Conservation (phyloP, 2,329 filamentous ascomycete genomes). For the Curvularia verruculosa region DNA sequence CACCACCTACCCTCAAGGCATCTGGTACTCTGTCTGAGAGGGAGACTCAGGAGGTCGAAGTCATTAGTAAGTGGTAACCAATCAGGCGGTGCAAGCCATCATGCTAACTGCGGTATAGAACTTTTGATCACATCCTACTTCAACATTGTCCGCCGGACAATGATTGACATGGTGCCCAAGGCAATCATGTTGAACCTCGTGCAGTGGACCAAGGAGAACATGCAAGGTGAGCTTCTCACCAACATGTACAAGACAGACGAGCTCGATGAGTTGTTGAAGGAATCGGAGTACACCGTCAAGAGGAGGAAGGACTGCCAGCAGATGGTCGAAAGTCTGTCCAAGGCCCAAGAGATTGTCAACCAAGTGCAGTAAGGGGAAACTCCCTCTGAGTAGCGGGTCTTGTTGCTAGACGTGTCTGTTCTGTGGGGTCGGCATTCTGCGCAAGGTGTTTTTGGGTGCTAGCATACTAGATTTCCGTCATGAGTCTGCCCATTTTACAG, state of each 20-base stretch:
- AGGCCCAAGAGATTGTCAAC: slow-evolving; percentile 95
- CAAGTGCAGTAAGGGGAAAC: slow-evolving; percentile 56
- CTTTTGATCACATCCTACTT: slow-evolving; percentile 96
- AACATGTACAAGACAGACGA: slow-evolving; percentile 95
- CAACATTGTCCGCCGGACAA: slow-evolving; percentile 96
- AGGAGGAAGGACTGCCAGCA: slow-evolving; percentile 97
- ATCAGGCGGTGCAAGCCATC: neutral
- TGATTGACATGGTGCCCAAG: slow-evolving; percentile 99
- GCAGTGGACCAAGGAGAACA: slow-evolving; percentile 95
- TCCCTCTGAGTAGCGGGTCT: slow-evolving; percentile 8
- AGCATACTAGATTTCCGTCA: slow-evolving; percentile 23
- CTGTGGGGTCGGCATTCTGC: slow-evolving; percentile 26
- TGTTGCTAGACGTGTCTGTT: slow-evolving; percentile 18
- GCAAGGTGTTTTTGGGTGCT: slow-evolving; percentile 27
- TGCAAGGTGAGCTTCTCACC: slow-evolving; percentile 95
- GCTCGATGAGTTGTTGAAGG: slow-evolving; percentile 92
- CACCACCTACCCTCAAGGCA: slow-evolving; percentile 90
- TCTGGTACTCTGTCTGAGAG: slow-evolving; percentile 92
- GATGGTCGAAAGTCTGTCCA: slow-evolving; percentile 93
- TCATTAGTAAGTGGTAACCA: slow-evolving; percentile 76
- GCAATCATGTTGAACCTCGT: slow-evolving; percentile 98
- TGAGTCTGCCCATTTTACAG: slow-evolving; percentile 21
- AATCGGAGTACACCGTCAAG: slow-evolving; percentile 95
- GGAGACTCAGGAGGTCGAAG: slow-evolving; percentile 94
- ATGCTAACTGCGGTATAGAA: slow-evolving; percentile 61